Evolutionary conservation across 73 alveolate genomes (phyloP), one percentile per base, ranked within the genome.

Genomic region (Paramecium bursaria): DNA sequence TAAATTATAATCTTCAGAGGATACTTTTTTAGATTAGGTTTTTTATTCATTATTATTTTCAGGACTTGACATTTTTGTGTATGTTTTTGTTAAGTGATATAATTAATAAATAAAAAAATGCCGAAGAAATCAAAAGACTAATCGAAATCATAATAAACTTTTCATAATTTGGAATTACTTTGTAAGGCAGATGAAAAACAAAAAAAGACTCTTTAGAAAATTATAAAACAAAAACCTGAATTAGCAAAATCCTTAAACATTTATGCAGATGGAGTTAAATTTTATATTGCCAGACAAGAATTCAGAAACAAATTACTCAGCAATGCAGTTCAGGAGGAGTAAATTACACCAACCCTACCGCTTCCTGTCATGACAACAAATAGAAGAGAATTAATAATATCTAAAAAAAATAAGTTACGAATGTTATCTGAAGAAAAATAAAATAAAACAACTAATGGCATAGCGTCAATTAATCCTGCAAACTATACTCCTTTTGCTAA

Each of bases 251-350:
- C 60, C 44, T 19, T 67, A n/a, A 67, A 67, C 21, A 67, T 67
- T 2, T 67, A 67, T 67, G 82, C 82, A 6, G 82, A 67, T 67
- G 82, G 82, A 67, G 82, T 67, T 14, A 67, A 67, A 42, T 67
- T 39, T 19, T 67, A 67, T 10, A 67, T 67, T 21, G 82, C 82
- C 21, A 67, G 55, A 67, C 33, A 67, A 21, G 22, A 67, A 6
- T 4, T 39, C 15, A 67, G 82, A 42, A 57, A 67, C 35, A 67
- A 42, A 67, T 67, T 67, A 67, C 44, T 67, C 3, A 23, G 27
- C 14, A 26, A n/a, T 48, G 76, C 27, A 57, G 76, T 57, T 57
- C 33, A 25, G 33, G 50, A 57, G 4, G 82, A 67, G 33, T 19
- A 33, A 5, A 5, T 39, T 39, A 5, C 49, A 11, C 49, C 49